Evolutionary conservation across 2,329 filamentous ascomycete genomes (phyloP).

Genomic region (Graphilbum fragrans): DNA sequence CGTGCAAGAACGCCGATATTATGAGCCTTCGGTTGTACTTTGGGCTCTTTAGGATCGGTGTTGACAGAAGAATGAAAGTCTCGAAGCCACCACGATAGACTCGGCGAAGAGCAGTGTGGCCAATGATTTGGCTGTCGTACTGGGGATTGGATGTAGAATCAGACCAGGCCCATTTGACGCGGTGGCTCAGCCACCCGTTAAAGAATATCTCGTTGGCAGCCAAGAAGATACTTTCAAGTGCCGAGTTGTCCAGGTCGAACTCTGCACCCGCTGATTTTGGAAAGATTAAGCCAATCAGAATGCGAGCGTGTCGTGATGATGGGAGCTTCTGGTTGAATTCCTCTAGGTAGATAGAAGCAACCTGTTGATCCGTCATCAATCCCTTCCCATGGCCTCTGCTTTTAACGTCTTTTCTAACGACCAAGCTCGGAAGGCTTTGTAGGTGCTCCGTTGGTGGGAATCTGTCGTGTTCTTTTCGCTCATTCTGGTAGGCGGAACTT

Average conservation of each 20-base stretch:
- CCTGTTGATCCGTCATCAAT: constrained; percentile 31
- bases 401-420: no score
- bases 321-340: constrained; percentile 29
- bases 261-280: constrained; percentile 31
- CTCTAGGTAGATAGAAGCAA: constrained; percentile 34
- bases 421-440: no score
- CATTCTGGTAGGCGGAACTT: no score
- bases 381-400: constrained; percentile 22
- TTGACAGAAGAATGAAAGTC: constrained; percentile 49
- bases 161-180: constrained; percentile 52
- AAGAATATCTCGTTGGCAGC: constrained; percentile 54
- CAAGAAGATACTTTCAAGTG: constrained; percentile 45
- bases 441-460: no score
- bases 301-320: constrained; percentile 42
- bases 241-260: constrained; percentile 43
- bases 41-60: constrained; percentile 41
- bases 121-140: constrained; percentile 45
- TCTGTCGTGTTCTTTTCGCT: no score
- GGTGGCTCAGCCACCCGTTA: constrained; percentile 37
- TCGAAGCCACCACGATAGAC: constrained; percentile 40
- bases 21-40: constrained; percentile 48
- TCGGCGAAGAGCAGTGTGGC: constrained; percentile 47
- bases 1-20: constrained; percentile 53
- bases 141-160: constrained; percentile 31
- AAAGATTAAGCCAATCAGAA: constrained; percentile 44